A percentile compares a stretch with the other conserved stretches of the same genome.
Evolutionary conservation across 192 early-diverging fungal genomes (phyloP).

Genomic region (Backusella mclennaniae): DNA sequence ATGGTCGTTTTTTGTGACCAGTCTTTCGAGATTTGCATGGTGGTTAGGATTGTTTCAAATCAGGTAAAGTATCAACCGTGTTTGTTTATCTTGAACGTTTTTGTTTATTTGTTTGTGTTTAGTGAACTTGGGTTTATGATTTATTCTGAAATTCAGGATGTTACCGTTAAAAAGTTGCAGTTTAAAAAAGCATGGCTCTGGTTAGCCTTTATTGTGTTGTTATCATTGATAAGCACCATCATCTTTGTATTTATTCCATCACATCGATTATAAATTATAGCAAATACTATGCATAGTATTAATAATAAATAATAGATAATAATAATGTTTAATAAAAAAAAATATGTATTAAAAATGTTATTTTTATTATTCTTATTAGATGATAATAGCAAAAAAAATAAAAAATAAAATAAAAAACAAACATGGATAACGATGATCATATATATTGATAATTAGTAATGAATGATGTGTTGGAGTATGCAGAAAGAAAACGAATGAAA

Average conservation of each 20-base stretch:
- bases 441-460: background rate
- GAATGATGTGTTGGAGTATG: background rate
- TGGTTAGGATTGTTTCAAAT: slow-evolving; percentile 28
- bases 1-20: slow-evolving; percentile 32
- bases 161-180: slow-evolving; percentile 16
- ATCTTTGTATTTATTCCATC: slow-evolving; percentile 30
- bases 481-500: background rate
- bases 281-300: background rate
- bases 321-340: background rate
- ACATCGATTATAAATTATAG: slow-evolving; percentile 13
- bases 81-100: no score
- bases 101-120: background rate
- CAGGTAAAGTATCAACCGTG: slow-evolving; percentile 18
- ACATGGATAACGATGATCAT: background rate
- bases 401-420: no score
- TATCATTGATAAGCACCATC: slow-evolving; percentile 22
- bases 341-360: background rate
- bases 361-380: background rate
- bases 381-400: no score
- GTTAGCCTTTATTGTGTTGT: background rate
- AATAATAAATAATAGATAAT: background rate
- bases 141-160: slow-evolving; percentile 19
- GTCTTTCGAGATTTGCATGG: slow-evolving; percentile 37
- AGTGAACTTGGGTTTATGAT: slow-evolving; percentile 27
- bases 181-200: slow-evolving; percentile 18